phyloP scores from a whole-genome alignment of 179 eudicot species.

The Camellia oleifera region DNA sequence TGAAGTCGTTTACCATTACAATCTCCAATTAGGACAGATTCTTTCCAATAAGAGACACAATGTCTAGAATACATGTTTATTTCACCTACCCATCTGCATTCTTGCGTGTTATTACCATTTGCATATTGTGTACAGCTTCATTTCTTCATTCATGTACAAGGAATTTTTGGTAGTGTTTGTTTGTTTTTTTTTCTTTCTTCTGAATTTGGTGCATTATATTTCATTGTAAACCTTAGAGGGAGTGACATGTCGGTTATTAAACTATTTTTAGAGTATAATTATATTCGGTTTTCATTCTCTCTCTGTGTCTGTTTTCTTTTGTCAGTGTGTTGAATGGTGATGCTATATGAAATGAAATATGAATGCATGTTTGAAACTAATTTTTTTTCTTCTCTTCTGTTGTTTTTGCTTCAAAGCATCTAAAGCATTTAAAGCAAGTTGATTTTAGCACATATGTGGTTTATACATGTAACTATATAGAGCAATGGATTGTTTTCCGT shows the following conservation, averaged over 20 bases:
- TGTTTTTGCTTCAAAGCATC: too few species aligned
- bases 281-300: background rate
- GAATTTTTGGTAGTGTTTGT: conserved; percentile 46
- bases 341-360: too few species aligned
- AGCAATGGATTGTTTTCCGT: too few species aligned
- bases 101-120: conserved; percentile 33
- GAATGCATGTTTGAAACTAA: too few species aligned
- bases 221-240: conserved; percentile 14
- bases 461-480: too few species aligned
- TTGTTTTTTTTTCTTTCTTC: background rate
- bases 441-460: too few species aligned
- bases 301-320: background rate
- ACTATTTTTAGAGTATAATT: background rate
- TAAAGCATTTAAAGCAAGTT: too few species aligned
- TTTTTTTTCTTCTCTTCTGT: too few species aligned
- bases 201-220: conserved; percentile 17
- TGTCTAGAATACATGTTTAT: background rate
- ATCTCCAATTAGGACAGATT: conserved; percentile 33
- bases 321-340: too few species aligned
- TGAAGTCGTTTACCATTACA: background rate
- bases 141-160: conserved; percentile 57
- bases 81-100: conserved; percentile 21
- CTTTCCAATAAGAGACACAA: conserved; percentile 35
- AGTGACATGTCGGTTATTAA: background rate
- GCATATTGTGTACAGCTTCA: conserved; percentile 53